Percentiles rank a stretch among this genome's conserved stretches.
phyloP scores from a whole-genome alignment of 2,329 filamentous ascomycete species.

The Coniochaeta ligniaria region DNA sequence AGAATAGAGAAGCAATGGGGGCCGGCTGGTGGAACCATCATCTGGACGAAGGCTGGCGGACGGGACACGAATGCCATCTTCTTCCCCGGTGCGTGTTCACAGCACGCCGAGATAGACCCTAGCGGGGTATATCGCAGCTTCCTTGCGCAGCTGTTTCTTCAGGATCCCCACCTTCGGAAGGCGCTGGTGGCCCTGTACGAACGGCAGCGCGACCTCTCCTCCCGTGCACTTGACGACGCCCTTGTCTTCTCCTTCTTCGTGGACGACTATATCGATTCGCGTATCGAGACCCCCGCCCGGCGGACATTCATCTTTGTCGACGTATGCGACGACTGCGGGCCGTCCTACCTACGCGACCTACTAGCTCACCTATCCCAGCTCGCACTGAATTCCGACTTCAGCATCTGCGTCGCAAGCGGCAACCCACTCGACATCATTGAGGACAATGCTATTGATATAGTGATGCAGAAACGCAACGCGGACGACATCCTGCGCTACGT shows the following conservation, averaged over 20 bases:
- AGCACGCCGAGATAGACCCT: slow-evolving; percentile 10
- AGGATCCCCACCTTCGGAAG: slow-evolving; percentile 20
- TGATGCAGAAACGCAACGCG: slow-evolving; percentile 21
- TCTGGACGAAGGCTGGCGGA: slow-evolving; percentile 17
- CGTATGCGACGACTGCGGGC: slow-evolving; percentile 16
- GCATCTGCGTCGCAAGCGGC: slow-evolving; percentile 21
- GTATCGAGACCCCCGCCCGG: slow-evolving; percentile 16
- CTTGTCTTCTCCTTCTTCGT: slow-evolving; percentile 22
- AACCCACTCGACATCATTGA: slow-evolving; percentile 14
- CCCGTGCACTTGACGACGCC: slow-evolving; percentile 16
- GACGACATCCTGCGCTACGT: slow-evolving; percentile 24
- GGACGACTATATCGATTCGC: slow-evolving; percentile 20
- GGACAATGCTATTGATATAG: slow-evolving; percentile 16
- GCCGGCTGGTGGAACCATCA: slow-evolving; percentile 16
- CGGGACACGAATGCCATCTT: slow-evolving; percentile 12
- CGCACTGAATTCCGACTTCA: slow-evolving; percentile 22
- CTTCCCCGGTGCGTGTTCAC: slow-evolving; percentile 7
- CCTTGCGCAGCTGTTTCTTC: slow-evolving; percentile 19
- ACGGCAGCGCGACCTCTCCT: slow-evolving; percentile 2
- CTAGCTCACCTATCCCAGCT: slow-evolving; percentile 19
- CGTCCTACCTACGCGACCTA: slow-evolving; percentile 17
- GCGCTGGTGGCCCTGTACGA: slow-evolving; percentile 14
- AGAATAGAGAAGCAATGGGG: slow-evolving; percentile 19
- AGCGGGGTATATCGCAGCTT: slow-evolving; percentile 20
- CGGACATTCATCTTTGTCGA: slow-evolving; percentile 25